phyloP scores from a whole-genome alignment of 2,329 filamentous ascomycete species.

The Tetracladium maxilliforme region DNA sequence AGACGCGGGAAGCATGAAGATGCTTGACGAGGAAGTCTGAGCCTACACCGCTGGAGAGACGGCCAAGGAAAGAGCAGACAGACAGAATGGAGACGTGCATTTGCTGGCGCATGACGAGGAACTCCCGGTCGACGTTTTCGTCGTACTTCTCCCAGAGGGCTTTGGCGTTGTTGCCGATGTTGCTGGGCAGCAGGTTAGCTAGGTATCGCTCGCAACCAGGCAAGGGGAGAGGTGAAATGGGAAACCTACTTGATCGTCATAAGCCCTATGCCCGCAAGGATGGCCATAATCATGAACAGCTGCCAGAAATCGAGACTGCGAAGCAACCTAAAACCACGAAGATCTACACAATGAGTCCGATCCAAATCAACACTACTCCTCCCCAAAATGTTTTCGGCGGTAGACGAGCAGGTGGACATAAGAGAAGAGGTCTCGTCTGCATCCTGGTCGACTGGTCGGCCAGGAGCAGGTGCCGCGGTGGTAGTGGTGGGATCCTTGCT shows the following conservation, averaged over 20 bases:
- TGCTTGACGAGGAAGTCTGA: conserved; percentile 81
- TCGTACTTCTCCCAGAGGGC: conserved; percentile 84
- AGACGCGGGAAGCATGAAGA: conserved; percentile 68
- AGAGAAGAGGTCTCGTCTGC: conserved; percentile 70
- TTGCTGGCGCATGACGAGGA: conserved; percentile 69
- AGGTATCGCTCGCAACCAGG: background rate
- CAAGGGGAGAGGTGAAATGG: background rate
- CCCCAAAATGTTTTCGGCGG: conserved; percentile 14
- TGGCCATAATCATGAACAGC: conserved; percentile 71
- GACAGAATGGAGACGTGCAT: conserved; percentile 94
- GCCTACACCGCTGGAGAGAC: conserved; percentile 68
- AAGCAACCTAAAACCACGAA: conserved; percentile 69
- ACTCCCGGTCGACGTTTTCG: conserved; percentile 52
- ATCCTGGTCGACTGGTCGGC: conserved; percentile 16
- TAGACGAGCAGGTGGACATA: conserved; percentile 44
- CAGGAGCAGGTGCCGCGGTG: conserved; percentile 11
- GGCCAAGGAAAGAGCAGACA: conserved; percentile 69
- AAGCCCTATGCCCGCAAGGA: conserved; percentile 83
- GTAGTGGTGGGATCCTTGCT: no score
- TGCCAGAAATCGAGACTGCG: conserved; percentile 76
- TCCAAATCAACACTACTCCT: conserved; percentile 50
- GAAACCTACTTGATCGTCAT: conserved; percentile 93
- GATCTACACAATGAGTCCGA: conserved; percentile 74
- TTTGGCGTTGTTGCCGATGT: conserved; percentile 78
- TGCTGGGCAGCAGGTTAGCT: conserved; percentile 38